phyloP scores from a whole-genome alignment of 2,329 filamentous ascomycete species.

The Penicillium sp. region DNA sequence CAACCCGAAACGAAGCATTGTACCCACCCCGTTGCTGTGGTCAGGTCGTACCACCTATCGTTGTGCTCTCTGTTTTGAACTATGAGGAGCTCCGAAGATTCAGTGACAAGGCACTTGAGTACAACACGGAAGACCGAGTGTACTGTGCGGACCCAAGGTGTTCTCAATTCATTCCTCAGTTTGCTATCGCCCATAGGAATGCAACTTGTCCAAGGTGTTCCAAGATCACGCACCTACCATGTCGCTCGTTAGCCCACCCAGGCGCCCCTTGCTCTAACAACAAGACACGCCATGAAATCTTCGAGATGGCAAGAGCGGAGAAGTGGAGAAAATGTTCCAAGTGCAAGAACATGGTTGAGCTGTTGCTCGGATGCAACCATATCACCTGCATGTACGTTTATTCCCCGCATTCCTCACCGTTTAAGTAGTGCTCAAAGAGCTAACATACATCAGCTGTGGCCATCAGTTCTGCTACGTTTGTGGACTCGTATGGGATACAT shows the following conservation, averaged over 20 bases:
- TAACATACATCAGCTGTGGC: slow-evolving; percentile 6
- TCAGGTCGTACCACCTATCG: slow-evolving; percentile 2
- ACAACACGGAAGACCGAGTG: slow-evolving; percentile 10
- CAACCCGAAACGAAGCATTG: slow-evolving; percentile 17
- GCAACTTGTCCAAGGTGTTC: slow-evolving; percentile 16
- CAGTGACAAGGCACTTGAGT: slow-evolving; percentile 15
- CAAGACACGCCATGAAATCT: slow-evolving; percentile 2
- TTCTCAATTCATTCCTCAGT: slow-evolving; percentile 20
- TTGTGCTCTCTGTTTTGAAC: slow-evolving; percentile 4
- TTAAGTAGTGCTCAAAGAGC: slow-evolving; percentile 17
- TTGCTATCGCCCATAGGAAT: slow-evolving; percentile 5
- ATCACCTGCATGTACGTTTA: slow-evolving; percentile 18
- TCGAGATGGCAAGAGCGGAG: slow-evolving; percentile 7
- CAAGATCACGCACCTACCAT: slow-evolving; percentile 16
- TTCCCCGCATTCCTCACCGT: neutral
- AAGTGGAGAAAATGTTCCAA: slow-evolving; percentile 16
- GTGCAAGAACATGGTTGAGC: slow-evolving; percentile 18
- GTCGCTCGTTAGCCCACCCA: slow-evolving; percentile 16
- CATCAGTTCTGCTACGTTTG: slow-evolving; percentile 5
- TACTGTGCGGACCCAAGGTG: slow-evolving; percentile 23
- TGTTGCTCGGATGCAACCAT: slow-evolving; percentile 15
- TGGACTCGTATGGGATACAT: neutral
- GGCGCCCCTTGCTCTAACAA: slow-evolving; percentile 18
- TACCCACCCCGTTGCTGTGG: slow-evolving; percentile 22
- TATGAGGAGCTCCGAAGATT: slow-evolving; percentile 13